phyloP scores from a whole-genome alignment of 1,139 yeast species.

The Nadsonia starkeyi-henricii region DNA sequence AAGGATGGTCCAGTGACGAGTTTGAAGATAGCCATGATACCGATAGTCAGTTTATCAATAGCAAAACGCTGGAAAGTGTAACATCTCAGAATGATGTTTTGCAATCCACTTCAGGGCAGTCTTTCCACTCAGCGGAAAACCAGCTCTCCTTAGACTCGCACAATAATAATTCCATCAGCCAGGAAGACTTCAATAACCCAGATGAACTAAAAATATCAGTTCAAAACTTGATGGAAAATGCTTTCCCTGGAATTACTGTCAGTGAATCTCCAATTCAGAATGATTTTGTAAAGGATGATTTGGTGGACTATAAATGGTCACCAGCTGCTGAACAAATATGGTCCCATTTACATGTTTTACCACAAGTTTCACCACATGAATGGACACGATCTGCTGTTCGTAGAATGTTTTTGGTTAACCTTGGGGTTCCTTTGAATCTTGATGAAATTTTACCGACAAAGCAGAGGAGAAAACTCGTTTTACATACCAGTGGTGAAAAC shows the following conservation, averaged over 20 bases:
- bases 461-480: conserved; percentile 19
- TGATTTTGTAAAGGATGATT: not conserved
- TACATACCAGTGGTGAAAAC: conserved; percentile 12
- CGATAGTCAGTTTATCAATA: not conserved
- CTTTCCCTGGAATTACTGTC: not conserved
- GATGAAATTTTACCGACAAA: conserved; percentile 33
- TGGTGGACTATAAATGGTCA: not conserved
- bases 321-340: not conserved
- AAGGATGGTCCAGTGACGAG: not conserved
- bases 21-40: not conserved
- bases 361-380: not conserved
- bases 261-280: not conserved
- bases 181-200: not conserved
- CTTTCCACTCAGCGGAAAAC: too few species aligned
- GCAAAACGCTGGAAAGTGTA: not conserved
- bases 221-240: not conserved
- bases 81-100: too few species aligned
- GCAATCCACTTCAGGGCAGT: too few species aligned
- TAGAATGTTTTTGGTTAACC: conserved; percentile 37
- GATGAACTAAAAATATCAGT: not conserved
- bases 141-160: too few species aligned
- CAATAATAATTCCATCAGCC: too few species aligned
- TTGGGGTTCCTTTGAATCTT: conserved; percentile 47
- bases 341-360: not conserved
- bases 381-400: conserved; percentile 25